phyloP scores from a whole-genome alignment of 805 yeast species.

The Starmerella vaccinii region DNA sequence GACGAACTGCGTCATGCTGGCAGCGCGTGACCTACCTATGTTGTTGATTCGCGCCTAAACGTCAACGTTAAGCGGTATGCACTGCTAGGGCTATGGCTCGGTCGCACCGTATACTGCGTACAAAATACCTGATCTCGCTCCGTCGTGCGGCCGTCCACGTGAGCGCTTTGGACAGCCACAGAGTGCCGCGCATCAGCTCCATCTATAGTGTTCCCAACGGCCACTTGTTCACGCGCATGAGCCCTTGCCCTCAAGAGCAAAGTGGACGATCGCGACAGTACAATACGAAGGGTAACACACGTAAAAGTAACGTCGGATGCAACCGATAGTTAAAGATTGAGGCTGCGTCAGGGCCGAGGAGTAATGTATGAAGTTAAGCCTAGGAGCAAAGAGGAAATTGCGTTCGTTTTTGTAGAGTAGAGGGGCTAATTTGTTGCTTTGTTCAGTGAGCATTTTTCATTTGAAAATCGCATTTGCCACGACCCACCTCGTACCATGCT shows the following conservation, averaged over 20 bases:
- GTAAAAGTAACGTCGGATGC: not conserved
- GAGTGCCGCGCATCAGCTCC: not conserved
- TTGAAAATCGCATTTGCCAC: not conserved
- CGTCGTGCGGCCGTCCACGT: too few relatives aligned
- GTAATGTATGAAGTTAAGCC: not conserved
- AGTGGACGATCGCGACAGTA: constrained; percentile 4
- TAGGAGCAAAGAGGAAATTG: not conserved
- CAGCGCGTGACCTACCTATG: too few relatives aligned
- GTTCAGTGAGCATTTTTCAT: not conserved
- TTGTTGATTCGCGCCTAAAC: not conserved
- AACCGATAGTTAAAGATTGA: not conserved
- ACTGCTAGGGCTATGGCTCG: not conserved
- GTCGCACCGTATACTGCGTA: constrained; percentile 3
- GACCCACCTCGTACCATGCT: not conserved
- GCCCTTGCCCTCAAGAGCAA: constrained; percentile 5
- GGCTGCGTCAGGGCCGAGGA: not conserved
- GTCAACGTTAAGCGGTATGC: not conserved
- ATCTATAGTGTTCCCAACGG: not conserved
- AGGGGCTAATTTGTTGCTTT: not conserved
- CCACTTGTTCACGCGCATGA: not conserved
- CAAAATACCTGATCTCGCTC: not conserved
- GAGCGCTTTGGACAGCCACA: not conserved
- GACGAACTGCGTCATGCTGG: too few relatives aligned
- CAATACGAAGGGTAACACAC: not conserved
- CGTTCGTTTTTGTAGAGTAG: not conserved